Percentiles rank a stretch among this genome's conserved stretches.
phyloP scores from a whole-genome alignment of 2,329 filamentous ascomycete species.

The Pseudogymnoascus destructans region DNA sequence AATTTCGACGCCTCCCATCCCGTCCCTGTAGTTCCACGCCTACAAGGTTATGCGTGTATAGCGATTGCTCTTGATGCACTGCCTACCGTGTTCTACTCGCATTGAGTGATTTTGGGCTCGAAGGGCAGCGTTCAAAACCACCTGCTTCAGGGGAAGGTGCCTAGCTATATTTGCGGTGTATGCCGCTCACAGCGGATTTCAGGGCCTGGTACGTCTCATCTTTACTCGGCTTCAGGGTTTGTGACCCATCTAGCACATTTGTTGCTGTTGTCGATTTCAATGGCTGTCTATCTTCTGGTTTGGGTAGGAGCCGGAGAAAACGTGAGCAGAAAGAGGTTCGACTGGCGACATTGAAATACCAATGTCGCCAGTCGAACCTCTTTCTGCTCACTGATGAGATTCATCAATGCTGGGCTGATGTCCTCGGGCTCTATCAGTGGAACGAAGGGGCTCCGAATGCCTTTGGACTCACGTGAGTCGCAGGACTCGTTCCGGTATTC shows the following conservation, averaged over 20 bases:
- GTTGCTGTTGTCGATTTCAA: not conserved
- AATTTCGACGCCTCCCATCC: not conserved
- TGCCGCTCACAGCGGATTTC: not conserved
- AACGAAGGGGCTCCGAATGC: not conserved
- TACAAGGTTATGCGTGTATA: conserved; percentile 2
- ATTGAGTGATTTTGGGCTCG: conserved; percentile 8
- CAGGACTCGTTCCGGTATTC: not conserved
- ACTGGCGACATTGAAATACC: conserved; percentile 10
- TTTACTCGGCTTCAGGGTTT: not conserved
- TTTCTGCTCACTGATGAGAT: no score
- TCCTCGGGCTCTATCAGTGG: not conserved
- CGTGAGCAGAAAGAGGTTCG: not conserved
- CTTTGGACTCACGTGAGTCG: not conserved
- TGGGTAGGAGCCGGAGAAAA: conserved; percentile 3
- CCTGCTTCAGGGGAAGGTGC: not conserved
- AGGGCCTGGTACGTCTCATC: not conserved
- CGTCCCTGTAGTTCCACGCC: not conserved
- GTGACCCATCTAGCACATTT: not conserved
- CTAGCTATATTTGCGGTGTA: not conserved
- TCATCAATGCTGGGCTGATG: not conserved
- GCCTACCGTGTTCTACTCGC: not conserved
- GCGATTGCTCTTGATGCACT: not conserved
- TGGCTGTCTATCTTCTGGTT: not conserved
- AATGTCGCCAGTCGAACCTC: no score
- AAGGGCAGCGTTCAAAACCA: conserved; percentile 1